Percentiles rank a stretch among this genome's conserved stretches.
phyloP scores from a whole-genome alignment of 306 rosid genomes.

The Lathyrus oleraceus region DNA sequence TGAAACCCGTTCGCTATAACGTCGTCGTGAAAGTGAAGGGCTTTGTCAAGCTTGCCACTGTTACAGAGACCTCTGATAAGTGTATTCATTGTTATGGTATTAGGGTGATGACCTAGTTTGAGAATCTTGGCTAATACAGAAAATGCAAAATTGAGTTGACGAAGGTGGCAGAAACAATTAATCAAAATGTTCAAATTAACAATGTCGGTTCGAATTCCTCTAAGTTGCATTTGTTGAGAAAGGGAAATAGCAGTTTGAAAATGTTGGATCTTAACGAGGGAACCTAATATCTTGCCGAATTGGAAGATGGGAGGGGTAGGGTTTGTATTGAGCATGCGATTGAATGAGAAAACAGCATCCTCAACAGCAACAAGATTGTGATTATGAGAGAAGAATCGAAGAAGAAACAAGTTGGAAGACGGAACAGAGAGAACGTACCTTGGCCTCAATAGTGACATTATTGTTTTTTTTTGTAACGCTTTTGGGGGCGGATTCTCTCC shows the following conservation, averaged over 20 bases:
- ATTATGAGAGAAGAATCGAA: too few relatives aligned
- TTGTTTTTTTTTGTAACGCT: too few relatives aligned
- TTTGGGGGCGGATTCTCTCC: too few relatives aligned
- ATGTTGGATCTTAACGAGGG: neutral
- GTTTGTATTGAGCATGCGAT: too few relatives aligned
- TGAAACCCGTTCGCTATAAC: neutral
- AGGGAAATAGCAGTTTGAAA: neutral
- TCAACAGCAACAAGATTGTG: neutral
- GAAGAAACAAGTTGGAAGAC: too few relatives aligned
- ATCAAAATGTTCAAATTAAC: neutral
- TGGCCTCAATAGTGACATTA: too few relatives aligned
- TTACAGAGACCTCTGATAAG: neutral
- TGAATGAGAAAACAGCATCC: too few relatives aligned
- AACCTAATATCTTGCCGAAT: too few relatives aligned
- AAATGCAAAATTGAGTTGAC: neutral
- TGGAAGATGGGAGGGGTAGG: too few relatives aligned
- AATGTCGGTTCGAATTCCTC: neutral
- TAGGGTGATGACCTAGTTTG: neutral
- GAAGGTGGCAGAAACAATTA: neutral
- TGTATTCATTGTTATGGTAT: neutral
- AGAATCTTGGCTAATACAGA: neutral
- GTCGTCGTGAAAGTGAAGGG: neutral
- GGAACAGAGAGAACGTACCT: too few relatives aligned
- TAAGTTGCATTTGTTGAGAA: neutral
- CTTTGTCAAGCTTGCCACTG: neutral